Base-by-base conservation (phyloP, 768 basidiomycete genomes). In the Lactarius quietus region DNA sequence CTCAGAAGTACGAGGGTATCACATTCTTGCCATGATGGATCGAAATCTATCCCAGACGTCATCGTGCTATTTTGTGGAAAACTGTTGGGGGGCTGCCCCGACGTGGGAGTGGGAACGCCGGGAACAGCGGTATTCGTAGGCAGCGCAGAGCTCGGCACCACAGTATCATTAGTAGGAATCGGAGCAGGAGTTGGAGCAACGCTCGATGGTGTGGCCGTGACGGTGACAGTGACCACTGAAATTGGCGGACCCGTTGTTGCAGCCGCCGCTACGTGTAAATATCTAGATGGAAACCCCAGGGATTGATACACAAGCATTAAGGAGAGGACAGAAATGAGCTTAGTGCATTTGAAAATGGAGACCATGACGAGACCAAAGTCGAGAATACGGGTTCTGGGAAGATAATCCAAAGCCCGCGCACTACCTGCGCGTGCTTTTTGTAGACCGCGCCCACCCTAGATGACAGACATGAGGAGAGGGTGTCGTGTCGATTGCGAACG, bases 21-120 rank as follows among this genome's bases (percentile, higher is more conserved):
- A 67, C 59, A 45, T 33, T 66, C 58, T 38, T 63, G 58, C 65
- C 68, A 63, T 20, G 39, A 51, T 14, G 58, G 23, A 53, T 59
- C 58, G 41, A 63, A 68, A 28, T 56, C 51, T 28, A 23, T 23
- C 15, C 33, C 54, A 15, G 55, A 36, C 15, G 55, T 61, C 17
- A 61, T 31, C 39, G 33, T 66, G 1, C 41, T 39, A 26, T 63
- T 61, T 28, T 57, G 38, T 29, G 61, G 65, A 54, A 56, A 65
- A 36, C 57, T 68, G 63, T 59, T 61, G 3, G 68, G 59, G 10
- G 51, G 51, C 18, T 62, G 35, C 10, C 62, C 59, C 20, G 58
- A 53, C 3, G 28, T 61, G 29, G 53, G 48, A 15, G 20, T 39
- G 41, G 33, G 60, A 17, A 57, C 7, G 18, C 28, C 18, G 3